Conservation (phyloP, 192 early-diverging fungal genomes). For the Bifiguratus adelaidae region DNA sequence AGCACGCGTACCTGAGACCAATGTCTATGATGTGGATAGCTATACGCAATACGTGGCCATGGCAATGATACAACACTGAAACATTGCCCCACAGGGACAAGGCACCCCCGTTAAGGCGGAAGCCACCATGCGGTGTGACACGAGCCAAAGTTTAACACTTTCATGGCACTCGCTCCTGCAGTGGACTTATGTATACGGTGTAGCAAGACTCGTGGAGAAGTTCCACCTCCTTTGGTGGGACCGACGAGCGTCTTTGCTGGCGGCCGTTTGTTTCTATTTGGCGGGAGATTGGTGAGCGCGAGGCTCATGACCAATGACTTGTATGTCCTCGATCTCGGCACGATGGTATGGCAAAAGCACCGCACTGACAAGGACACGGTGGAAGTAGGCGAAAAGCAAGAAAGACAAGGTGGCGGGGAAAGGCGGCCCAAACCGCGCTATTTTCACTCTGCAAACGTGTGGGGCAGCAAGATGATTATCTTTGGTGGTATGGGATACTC, state of each 20-base stretch:
- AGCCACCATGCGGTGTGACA: too few relatives aligned
- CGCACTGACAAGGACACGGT: constrained; percentile 21
- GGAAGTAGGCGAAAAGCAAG: constrained; percentile 12
- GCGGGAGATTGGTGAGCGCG: constrained; percentile 51
- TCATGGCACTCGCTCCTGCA: too few relatives aligned
- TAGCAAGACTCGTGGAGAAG: too few relatives aligned
- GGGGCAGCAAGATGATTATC: constrained; percentile 44
- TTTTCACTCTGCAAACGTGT: constrained; percentile 60
- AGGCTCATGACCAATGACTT: constrained; percentile 62
- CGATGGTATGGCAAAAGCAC: constrained; percentile 47
- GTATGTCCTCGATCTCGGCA: constrained; percentile 51
- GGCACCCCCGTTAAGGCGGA: too few relatives aligned
- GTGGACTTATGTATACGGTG: too few relatives aligned
- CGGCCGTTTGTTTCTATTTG: constrained; percentile 56
- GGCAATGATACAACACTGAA: too few relatives aligned
- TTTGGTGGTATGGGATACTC: constrained; percentile 71
- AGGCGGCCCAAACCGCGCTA: constrained; percentile 41
- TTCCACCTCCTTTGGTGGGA: constrained; percentile 64
- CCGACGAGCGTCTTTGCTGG: constrained; percentile 50
- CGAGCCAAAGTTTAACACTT: too few relatives aligned
- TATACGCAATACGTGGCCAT: too few relatives aligned
- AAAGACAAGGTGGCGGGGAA: constrained; percentile 16
- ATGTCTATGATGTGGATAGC: too few relatives aligned
- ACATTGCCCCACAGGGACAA: too few relatives aligned
- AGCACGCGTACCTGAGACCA: too few relatives aligned